These are phyloP conservation scores for Didymellaceae sp. DNA, from an alignment of 2,329 filamentous ascomycete genomes.

Conservation along the genomic window DNA sequence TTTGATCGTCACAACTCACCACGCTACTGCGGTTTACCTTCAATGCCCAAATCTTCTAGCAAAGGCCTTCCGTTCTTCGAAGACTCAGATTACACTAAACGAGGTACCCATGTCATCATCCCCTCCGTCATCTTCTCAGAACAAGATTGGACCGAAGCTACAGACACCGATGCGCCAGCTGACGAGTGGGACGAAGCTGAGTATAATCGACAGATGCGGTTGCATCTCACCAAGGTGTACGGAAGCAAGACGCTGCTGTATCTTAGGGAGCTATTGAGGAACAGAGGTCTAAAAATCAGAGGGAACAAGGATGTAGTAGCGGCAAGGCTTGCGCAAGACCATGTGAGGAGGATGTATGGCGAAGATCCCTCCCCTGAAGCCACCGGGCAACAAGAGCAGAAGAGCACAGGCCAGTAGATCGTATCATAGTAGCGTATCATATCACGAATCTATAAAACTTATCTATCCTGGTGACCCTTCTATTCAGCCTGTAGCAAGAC, in stretches of 20 bases:
- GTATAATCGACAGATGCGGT: constrained; percentile 6
- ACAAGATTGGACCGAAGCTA: background rate
- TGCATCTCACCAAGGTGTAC: background rate
- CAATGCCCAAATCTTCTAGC: background rate
- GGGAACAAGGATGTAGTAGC: constrained; percentile 5
- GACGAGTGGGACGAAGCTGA: constrained; percentile 11
- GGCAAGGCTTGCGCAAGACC: background rate
- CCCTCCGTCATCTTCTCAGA: background rate
- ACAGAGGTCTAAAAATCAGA: background rate
- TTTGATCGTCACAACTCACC: too few relatives aligned
- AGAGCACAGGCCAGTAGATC: too few relatives aligned
- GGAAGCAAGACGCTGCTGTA: background rate
- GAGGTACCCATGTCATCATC: background rate
- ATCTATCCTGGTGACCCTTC: too few relatives aligned
- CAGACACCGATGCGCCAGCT: constrained; percentile 1
- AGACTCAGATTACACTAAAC: background rate
- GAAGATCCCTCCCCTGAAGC: too few relatives aligned
- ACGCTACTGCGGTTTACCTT: background rate
- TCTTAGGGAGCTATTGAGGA: background rate
- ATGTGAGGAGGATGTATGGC: constrained; percentile 2
- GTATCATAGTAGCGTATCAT: too few relatives aligned
- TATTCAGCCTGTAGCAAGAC: constrained; percentile 29
- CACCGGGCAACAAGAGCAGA: too few relatives aligned
- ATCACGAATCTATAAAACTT: too few relatives aligned
- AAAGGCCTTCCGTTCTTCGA: background rate